Evolutionary conservation across 2,329 filamentous ascomycete genomes (phyloP).

Genomic region (Ceratocystis alfenasii): DNA sequence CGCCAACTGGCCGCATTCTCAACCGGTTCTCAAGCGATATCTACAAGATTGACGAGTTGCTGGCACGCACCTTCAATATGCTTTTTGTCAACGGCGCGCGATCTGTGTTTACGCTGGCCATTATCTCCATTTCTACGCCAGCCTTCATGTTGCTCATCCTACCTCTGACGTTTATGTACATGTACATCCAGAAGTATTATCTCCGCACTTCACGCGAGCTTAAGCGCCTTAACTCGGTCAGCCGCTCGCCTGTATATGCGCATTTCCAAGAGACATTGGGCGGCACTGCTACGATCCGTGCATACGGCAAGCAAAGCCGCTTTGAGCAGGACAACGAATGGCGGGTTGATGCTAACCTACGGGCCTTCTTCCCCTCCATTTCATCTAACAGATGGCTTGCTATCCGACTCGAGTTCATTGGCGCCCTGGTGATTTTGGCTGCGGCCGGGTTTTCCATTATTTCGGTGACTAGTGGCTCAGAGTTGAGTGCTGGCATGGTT

Average conservation of each 20-base stretch:
- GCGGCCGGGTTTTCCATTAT: constrained; percentile 74
- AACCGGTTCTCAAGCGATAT: constrained; percentile 87
- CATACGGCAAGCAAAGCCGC: constrained; percentile 76
- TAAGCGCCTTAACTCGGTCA: constrained; percentile 90
- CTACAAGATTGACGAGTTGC: constrained; percentile 77
- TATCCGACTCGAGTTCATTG: constrained; percentile 87
- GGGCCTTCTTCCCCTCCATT: constrained; percentile 91
- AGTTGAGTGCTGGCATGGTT: constrained; percentile 60
- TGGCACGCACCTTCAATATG: constrained; percentile 98
- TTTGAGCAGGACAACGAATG: constrained; percentile 94
- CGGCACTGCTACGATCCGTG: constrained; percentile 87
- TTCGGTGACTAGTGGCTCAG: constrained; percentile 57
- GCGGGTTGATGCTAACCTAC: constrained; percentile 87
- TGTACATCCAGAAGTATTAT: constrained; percentile 95
- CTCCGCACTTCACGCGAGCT: constrained; percentile 89
- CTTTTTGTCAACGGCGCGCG: constrained; percentile 64
- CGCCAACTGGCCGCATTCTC: constrained; percentile 86
- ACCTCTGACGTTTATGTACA: constrained; percentile 68
- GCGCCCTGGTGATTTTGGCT: constrained; percentile 81
- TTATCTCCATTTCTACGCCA: constrained; percentile 74
- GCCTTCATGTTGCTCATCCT: constrained; percentile 69
- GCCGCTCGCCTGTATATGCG: constrained; percentile 88
- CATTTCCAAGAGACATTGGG: constrained; percentile 97
- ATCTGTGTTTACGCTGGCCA: constrained; percentile 69
- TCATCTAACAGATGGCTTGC: constrained; percentile 92